Evolutionary conservation across 768 basidiomycete species (phyloP), one percentile per base, ranked within the genome.

Genomic region (Hypholoma sublateritium): DNA sequence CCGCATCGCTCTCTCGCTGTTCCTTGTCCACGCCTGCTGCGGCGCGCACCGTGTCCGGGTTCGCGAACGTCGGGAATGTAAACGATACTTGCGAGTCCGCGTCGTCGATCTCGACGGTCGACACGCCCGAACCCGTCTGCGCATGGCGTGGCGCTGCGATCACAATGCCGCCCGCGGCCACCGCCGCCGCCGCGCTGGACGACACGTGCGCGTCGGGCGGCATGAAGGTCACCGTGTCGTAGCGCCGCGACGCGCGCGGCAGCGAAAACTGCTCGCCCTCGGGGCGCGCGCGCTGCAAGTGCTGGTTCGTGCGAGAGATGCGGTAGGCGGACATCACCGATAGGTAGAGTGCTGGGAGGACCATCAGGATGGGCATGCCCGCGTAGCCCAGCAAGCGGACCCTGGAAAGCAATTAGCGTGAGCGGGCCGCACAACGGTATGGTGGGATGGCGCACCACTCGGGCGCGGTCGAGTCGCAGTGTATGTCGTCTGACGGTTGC

Each of bases 381-480:
- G 85, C 80, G 61, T 87, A 88, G 37, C 82, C 80, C n/a, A 86
- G 61, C 54, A 88, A 77, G 44, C 87, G 82, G 28, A 82, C 76
- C 87, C 87, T 88, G 21, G 45, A 12, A 47, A 45, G 24, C 58
- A 42, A 43, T 39, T 53, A 52, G n/a, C 28, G 41, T 50, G 8
- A 46, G 43, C 47, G n/a, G 17, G 42, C 2, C 28, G 50, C 22
- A 47, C 3, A 57, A 43, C 24, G 22, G 46, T 25, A 11, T 46
- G 8, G 13, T 17, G 28, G 13, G 47, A 22, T 7, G 34, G 28
- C 80, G 45, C 62, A 88, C 87, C 87, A 88, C 53, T 79, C 67
- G 2, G 85, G 85, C 60, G 75, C 58, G n/a, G 72, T 79, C 32
- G 78, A 77, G 62, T 88, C 87, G 62, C 88, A 89, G 61, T 80